These are phyloP conservation scores for Geosmithia flava DNA, from an alignment of 2,329 filamentous ascomycete genomes.

Conservation along the genomic window DNA sequence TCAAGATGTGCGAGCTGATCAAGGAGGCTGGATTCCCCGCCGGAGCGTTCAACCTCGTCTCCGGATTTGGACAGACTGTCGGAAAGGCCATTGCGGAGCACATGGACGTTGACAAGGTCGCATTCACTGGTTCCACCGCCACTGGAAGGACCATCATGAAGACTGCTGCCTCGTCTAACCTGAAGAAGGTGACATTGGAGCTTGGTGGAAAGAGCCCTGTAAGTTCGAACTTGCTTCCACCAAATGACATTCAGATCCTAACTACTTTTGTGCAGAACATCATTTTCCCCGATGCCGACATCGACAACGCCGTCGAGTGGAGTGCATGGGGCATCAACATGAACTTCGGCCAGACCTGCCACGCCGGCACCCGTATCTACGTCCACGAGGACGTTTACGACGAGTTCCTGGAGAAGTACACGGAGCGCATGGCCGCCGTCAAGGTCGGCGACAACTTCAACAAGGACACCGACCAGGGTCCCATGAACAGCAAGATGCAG, in stretches of 20 bases:
- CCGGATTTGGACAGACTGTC: conserved; percentile 1
- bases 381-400: conserved; percentile 3
- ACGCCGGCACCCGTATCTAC: conserved; percentile 1
- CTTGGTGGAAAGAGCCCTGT: conserved; percentile 29
- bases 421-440: conserved; percentile 21
- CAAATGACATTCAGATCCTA: neutral
- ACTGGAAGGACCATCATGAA: conserved; percentile 53
- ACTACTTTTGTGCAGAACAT: conserved; percentile 11
- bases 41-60: conserved; percentile 4
- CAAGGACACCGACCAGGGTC: conserved; percentile 42
- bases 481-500: conserved; percentile 26
- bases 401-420: conserved; percentile 1
- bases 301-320: conserved; percentile 24
- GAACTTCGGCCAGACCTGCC: conserved; percentile 7
- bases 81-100: conserved; percentile 3
- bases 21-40: conserved; percentile 4
- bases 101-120: conserved; percentile 37
- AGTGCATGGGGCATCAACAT: conserved; percentile 3
- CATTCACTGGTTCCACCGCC: conserved; percentile 56
- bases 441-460: conserved; percentile 40
- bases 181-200: conserved; percentile 32
- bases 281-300: conserved; percentile 31
- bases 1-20: conserved; percentile 2
- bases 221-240: neutral
- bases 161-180: conserved; percentile 32